These are phyloP conservation scores for Aspergillus latus DNA, from an alignment of 2,329 filamentous ascomycete species.

Conservation along the genomic window DNA sequence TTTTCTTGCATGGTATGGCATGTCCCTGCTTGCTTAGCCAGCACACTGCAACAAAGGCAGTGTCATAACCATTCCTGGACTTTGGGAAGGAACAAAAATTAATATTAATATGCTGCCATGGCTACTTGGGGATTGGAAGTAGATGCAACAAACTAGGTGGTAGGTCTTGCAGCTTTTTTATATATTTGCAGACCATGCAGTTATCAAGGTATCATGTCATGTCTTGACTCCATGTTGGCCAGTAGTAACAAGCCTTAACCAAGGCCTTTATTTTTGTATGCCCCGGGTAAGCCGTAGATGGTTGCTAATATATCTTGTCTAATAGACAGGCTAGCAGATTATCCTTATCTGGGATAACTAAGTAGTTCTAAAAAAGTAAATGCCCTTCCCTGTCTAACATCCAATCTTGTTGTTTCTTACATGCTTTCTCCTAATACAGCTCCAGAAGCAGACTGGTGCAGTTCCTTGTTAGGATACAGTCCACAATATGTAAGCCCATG, in stretches of 20 bases:
- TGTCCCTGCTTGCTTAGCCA: background rate
- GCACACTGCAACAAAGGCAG: background rate
- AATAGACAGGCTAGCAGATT: background rate
- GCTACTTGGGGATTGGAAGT: background rate
- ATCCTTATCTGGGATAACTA: background rate
- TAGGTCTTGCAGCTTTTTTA: background rate
- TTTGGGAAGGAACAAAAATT: background rate
- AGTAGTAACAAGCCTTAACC: background rate
- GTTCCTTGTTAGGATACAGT: no score
- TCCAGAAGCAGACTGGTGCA: no score
- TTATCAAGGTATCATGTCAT: background rate
- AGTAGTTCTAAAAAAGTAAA: background rate
- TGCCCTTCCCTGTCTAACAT: background rate
- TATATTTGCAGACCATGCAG: background rate
- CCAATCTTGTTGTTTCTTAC: no score
- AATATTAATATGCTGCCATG: background rate
- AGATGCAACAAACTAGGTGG: background rate
- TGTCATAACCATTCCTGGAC: background rate
- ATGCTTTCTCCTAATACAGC: no score
- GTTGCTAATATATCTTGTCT: background rate
- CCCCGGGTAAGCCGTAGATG: background rate
- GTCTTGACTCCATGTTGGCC: background rate
- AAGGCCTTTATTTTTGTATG: background rate
- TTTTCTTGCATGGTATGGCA: background rate
- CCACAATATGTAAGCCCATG: no score